These are phyloP conservation scores for Pythium apleroticum DNA, from an alignment of 352 stramenopile species.

Conservation along the genomic window DNA sequence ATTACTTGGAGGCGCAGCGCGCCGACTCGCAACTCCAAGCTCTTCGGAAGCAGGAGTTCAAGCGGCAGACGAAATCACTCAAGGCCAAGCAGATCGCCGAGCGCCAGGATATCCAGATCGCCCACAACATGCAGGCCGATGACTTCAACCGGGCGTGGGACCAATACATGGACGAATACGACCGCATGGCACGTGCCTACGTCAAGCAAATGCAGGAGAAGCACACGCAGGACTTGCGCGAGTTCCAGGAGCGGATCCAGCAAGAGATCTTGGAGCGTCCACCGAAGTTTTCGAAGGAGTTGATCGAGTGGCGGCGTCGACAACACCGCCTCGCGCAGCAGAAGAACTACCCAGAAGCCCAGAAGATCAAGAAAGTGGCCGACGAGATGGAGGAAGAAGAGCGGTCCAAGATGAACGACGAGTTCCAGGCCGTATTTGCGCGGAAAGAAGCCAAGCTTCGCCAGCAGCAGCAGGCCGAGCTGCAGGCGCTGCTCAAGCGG, in stretches of 20 bases:
- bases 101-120: slow-evolving; percentile 93
- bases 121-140: slow-evolving; percentile 94
- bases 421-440: slow-evolving; percentile 70
- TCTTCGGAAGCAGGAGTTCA: slow-evolving; percentile 90
- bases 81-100: slow-evolving; percentile 90
- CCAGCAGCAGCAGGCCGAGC: slow-evolving; percentile 91
- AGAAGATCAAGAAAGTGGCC: slow-evolving; percentile 95
- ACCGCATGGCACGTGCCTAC: slow-evolving; percentile 93
- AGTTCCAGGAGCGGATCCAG: slow-evolving; percentile 89
- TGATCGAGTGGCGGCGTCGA: slow-evolving; percentile 94
- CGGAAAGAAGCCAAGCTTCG: slow-evolving; percentile 91
- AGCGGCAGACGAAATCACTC: slow-evolving; percentile 90
- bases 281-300: slow-evolving; percentile 92
- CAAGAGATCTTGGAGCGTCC: slow-evolving; percentile 85
- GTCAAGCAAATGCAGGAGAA: slow-evolving; percentile 95
- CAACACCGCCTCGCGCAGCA: slow-evolving; percentile 93
- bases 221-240: slow-evolving; percentile 77
- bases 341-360: slow-evolving; percentile 92
- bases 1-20: slow-evolving; percentile 92
- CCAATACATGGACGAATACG: slow-evolving; percentile 95
- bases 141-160: slow-evolving; percentile 95
- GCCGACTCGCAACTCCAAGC: slow-evolving; percentile 87
- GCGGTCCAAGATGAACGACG: slow-evolving; percentile 84
- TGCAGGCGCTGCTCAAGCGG: slow-evolving; percentile 92
- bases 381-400: slow-evolving; percentile 94